Conservation (phyloP, 164 flowering plant species). For the Cinnamomum chago region DNA sequence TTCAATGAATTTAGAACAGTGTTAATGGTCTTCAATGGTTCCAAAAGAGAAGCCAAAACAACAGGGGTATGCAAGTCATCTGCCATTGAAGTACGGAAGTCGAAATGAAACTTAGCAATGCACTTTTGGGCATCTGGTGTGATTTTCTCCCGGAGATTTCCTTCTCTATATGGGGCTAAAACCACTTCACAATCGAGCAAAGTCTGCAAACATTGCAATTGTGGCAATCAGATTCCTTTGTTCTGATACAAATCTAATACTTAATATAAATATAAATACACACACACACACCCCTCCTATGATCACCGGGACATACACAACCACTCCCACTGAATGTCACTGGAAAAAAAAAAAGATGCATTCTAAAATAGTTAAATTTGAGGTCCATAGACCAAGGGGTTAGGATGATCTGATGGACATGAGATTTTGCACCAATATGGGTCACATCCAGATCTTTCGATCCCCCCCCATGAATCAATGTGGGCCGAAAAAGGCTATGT, state of each 20-base stretch:
- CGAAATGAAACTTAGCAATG: conserved; percentile 47
- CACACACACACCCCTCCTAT: neutral
- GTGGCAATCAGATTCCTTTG: neutral
- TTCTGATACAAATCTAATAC: neutral
- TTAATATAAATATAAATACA: neutral
- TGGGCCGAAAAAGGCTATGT: too few species aligned
- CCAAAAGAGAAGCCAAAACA: conserved; percentile 50
- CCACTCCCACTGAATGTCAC: too few species aligned
- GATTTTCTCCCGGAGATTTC: conserved; percentile 25
- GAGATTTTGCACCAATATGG: too few species aligned
- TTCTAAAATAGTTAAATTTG: too few species aligned
- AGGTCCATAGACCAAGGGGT: too few species aligned
- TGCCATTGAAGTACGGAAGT: conserved; percentile 59
- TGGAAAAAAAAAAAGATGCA: too few species aligned
- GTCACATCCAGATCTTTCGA: too few species aligned
- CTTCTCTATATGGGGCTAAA: conserved; percentile 37
- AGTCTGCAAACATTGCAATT: conserved; percentile 42
- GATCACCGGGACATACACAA: too few species aligned
- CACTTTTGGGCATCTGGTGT: conserved; percentile 48
- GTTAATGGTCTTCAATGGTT: conserved; percentile 60
- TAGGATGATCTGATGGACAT: too few species aligned
- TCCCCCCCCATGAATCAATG: too few species aligned
- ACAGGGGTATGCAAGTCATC: conserved; percentile 73
- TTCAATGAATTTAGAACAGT: conserved; percentile 42
- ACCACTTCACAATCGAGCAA: conserved; percentile 68